These are phyloP conservation scores for Geotrichum reessii DNA, from an alignment of 1,139 yeast species.

Conservation along the genomic window DNA sequence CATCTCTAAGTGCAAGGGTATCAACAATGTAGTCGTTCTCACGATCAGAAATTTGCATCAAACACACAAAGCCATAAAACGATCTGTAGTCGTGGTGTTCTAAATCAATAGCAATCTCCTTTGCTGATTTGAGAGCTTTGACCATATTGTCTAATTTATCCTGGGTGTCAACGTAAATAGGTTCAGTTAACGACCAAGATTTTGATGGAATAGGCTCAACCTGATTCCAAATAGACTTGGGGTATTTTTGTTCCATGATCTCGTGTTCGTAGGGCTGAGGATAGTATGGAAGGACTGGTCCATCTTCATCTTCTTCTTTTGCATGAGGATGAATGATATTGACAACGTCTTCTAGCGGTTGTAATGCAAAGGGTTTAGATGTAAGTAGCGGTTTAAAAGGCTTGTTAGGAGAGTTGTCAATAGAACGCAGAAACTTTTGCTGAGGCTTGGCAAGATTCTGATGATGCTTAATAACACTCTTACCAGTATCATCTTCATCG, in stretches of 20 bases:
- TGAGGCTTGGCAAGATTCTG: conserved; percentile 68
- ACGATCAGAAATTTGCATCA: conserved; percentile 87
- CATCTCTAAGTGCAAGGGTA: conserved; percentile 68
- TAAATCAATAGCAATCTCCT: conserved; percentile 87
- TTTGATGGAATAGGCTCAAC: conserved; percentile 50
- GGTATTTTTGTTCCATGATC: conserved; percentile 66
- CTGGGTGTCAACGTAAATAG: conserved; percentile 66
- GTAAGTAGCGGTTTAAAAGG: conserved; percentile 76
- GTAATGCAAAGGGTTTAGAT: conserved; percentile 64
- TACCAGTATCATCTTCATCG: conserved; percentile 10
- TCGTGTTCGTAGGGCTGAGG: conserved; percentile 80
- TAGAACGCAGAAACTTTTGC: conserved; percentile 46
- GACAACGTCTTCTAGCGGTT: conserved; percentile 49
- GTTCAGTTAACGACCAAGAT: conserved; percentile 62
- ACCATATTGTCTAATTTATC: conserved; percentile 53
- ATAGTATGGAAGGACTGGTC: conserved; percentile 52
- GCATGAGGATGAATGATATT: conserved; percentile 30
- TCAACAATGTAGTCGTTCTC: conserved; percentile 81
- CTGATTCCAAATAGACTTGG: conserved; percentile 47
- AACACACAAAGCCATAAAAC: conserved; percentile 82
- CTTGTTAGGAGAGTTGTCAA: conserved; percentile 61
- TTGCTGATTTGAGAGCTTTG: conserved; percentile 43
- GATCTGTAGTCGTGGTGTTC: conserved; percentile 94
- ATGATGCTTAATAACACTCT: conserved; percentile 28
- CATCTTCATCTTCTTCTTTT: conserved; percentile 19